Conservation (phyloP, 192 early-diverging fungal genomes). For the Entomortierella chlamydospora region DNA sequence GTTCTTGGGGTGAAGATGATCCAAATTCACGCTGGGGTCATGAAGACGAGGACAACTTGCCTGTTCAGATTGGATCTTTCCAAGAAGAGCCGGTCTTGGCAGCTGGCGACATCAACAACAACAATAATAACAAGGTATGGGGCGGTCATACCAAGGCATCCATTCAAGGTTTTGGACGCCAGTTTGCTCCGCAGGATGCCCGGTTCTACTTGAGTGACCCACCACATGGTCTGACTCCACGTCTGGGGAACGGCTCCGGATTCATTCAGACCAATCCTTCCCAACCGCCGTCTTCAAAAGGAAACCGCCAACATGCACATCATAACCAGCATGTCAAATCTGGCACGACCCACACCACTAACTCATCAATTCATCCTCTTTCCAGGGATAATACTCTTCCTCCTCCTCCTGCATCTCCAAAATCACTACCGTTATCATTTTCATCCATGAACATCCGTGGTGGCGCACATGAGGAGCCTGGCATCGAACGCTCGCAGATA, state of each 20-base stretch:
- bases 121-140: background rate
- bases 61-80: conserved; percentile 24
- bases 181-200: conserved; percentile 41
- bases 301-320: background rate
- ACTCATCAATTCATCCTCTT: conserved; percentile 13
- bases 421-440: conserved; percentile 25
- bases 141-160: background rate
- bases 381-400: conserved; percentile 5
- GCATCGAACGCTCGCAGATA: conserved; percentile 26
- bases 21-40: conserved; percentile 13
- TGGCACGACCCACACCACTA: background rate
- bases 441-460: conserved; percentile 17
- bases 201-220: conserved; percentile 35
- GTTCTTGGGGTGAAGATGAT: conserved; percentile 46
- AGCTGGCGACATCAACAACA: no score
- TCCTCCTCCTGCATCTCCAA: conserved; percentile 14
- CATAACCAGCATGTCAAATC: background rate
- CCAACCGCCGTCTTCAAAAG: background rate
- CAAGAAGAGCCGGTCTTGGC: conserved; percentile 11
- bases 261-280: background rate
- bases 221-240: conserved; percentile 20
- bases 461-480: conserved; percentile 26
- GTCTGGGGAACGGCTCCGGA: conserved; percentile 1
- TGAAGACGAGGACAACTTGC: background rate
- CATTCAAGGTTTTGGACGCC: conserved; percentile 14